A percentile compares a stretch with the other conserved stretches of the same genome.
phyloP scores from a whole-genome alignment of 2,329 filamentous ascomycete species.

The Metarhizium brunneum region DNA sequence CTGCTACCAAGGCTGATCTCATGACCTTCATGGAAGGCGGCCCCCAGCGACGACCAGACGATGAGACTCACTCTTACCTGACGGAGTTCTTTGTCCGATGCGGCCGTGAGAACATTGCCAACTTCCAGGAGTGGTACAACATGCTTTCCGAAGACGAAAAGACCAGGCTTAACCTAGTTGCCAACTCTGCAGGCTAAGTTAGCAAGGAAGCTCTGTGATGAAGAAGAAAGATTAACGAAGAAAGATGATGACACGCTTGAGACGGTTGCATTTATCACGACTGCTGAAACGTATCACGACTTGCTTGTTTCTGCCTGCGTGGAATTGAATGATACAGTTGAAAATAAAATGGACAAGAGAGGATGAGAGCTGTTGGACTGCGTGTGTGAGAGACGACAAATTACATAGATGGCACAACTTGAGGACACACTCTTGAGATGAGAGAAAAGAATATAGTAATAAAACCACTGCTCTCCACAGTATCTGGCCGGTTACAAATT shows the following conservation, averaged over 20 bases:
- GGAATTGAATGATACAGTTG: neutral
- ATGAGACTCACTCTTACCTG: constrained; percentile 82
- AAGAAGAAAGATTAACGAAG: neutral
- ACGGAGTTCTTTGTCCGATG: constrained; percentile 67
- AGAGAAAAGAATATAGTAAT: neutral
- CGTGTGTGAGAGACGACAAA: neutral
- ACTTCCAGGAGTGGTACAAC: constrained; percentile 48
- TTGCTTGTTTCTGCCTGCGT: neutral
- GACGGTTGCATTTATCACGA: neutral
- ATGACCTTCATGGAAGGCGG: constrained; percentile 65
- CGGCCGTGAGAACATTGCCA: constrained; percentile 45
- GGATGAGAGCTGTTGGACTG: neutral
- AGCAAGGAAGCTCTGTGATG: neutral
- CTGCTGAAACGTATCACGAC: neutral
- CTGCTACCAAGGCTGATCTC: constrained; percentile 60
- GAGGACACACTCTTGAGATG: neutral
- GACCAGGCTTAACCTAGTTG: constrained; percentile 45
- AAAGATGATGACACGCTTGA: neutral
- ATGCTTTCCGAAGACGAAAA: constrained; percentile 48
- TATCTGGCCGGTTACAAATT: neutral
- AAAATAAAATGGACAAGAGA: neutral
- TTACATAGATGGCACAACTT: neutral
- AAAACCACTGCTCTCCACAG: neutral
- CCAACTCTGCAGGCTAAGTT: constrained; percentile 12
- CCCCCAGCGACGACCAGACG: constrained; percentile 61